Evolutionary conservation across 129 eudicot genomes (phyloP).

Genomic region (Chrysanthemum makinoi): DNA sequence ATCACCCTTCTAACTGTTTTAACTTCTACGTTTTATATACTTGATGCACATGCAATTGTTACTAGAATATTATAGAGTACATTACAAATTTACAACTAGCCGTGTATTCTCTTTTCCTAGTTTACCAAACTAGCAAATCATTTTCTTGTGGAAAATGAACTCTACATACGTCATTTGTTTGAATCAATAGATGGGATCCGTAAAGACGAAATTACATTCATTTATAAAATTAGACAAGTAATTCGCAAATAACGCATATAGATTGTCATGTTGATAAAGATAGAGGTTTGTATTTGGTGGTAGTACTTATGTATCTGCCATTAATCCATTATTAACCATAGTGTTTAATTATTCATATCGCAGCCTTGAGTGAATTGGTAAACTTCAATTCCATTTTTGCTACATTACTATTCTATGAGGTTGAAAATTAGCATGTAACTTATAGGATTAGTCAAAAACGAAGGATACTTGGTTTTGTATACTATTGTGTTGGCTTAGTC

Average conservation of each 20-base stretch:
- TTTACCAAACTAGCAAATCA: no score
- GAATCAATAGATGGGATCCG: background rate
- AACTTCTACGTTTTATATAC: no score
- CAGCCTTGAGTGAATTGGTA: background rate
- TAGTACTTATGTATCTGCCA: conserved; percentile 5
- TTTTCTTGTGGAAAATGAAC: no score
- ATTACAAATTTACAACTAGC: no score
- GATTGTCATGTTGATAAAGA: background rate
- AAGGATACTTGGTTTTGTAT: no score
- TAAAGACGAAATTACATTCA: background rate
- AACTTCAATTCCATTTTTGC: conserved; percentile 9
- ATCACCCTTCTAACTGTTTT: background rate
- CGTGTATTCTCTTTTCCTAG: no score
- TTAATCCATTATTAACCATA: background rate
- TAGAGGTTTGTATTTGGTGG: conserved; percentile 20
- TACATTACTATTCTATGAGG: background rate
- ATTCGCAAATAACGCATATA: background rate
- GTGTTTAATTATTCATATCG: background rate
- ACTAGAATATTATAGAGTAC: background rate
- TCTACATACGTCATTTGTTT: no score
- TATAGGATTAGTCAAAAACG: background rate
- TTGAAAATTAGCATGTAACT: background rate
- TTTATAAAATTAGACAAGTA: background rate
- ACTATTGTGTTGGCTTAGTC: no score
- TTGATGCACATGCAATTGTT: background rate